phyloP scores from a whole-genome alignment of 192 early-diverging fungal species.

The Coemansia sp. region DNA sequence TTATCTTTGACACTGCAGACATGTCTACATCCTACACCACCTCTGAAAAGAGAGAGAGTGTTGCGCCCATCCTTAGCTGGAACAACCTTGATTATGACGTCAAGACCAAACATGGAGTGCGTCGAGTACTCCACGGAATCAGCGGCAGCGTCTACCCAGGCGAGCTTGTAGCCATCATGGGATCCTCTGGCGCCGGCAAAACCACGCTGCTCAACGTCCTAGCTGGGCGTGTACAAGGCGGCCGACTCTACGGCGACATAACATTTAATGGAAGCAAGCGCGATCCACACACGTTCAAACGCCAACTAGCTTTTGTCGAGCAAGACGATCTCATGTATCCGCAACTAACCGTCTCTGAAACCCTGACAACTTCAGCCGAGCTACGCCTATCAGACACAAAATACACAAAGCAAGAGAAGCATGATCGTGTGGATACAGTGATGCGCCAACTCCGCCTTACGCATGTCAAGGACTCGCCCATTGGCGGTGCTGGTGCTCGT shows the following conservation, averaged over 20 bases:
- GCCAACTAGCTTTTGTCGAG: constrained; percentile 75
- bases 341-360: constrained; percentile 85
- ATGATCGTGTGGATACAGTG: constrained; percentile 65
- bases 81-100: constrained; percentile 37
- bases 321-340: constrained; percentile 87
- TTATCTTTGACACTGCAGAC: too few species aligned
- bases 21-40: too few species aligned
- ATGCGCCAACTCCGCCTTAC: constrained; percentile 87
- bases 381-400: constrained; percentile 71
- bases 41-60: too few species aligned
- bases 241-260: constrained; percentile 68
- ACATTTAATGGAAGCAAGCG: constrained; percentile 69
- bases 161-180: too few species aligned
- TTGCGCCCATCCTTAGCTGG: constrained; percentile 33
- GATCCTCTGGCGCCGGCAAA: constrained; percentile 92
- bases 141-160: too few species aligned
- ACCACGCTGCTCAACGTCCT: constrained; percentile 88
- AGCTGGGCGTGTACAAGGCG: constrained; percentile 66
- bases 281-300: constrained; percentile 62
- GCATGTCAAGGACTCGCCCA: constrained; percentile 71
- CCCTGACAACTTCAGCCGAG: constrained; percentile 80
- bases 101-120: constrained; percentile 31
- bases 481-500: constrained; percentile 64
- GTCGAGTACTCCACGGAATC: constrained; percentile 62
- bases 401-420: constrained; percentile 56